Conservation (phyloP, 192 early-diverging fungal genomes). For the Dispira simplex region DNA sequence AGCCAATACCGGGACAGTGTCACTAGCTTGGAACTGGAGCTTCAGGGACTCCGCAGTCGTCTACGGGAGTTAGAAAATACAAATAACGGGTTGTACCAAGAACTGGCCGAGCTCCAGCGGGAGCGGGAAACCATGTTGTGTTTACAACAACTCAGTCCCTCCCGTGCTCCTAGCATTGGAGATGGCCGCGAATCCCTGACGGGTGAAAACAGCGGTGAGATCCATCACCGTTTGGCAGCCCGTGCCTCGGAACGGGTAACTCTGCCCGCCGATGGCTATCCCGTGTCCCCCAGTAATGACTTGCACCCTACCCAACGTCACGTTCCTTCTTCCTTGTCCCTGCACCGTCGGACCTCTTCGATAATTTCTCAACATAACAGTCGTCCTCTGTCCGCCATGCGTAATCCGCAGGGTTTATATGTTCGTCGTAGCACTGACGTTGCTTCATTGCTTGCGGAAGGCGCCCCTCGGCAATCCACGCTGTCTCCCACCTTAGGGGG, state of each 20-base stretch:
- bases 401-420: not conserved
- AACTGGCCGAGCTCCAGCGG: not conserved
- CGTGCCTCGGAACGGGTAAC: not conserved
- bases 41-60: constrained; percentile 1
- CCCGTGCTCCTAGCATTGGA: no score
- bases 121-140: constrained; percentile 1
- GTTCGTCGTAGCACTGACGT: constrained; percentile 10
- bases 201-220: not conserved
- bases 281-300: not conserved
- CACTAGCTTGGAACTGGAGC: not conserved
- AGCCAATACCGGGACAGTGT: not conserved
- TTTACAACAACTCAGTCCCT: no score
- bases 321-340: not conserved
- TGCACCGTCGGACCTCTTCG: not conserved
- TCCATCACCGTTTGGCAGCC: not conserved
- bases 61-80: constrained; percentile 4
- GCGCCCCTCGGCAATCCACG: not conserved
- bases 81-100: not conserved
- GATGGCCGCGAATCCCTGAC: no score
- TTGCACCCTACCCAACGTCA: not conserved
- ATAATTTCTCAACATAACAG: not conserved
- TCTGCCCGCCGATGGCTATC: not conserved
- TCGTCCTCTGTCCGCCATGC: not conserved
- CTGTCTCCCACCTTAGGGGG: not conserved
- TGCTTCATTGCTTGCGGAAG: not conserved